A percentile compares a stretch with the other conserved stretches of the same genome.
Conservation (phyloP, 805 yeast genomes). For the Barnettozyma sucrosica region DNA sequence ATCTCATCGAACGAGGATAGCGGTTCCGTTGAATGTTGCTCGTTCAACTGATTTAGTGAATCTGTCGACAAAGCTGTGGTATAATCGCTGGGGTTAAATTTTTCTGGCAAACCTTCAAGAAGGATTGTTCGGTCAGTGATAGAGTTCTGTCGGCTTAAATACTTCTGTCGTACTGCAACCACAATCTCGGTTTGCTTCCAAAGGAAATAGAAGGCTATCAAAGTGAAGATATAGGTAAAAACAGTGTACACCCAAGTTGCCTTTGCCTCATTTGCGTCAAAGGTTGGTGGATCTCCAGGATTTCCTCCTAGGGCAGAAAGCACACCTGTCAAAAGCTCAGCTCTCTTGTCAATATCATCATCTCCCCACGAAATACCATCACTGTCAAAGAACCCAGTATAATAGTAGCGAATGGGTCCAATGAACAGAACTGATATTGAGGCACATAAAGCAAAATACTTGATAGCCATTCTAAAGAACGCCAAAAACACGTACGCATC, state of each 20-base stretch:
- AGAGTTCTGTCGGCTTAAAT: slow-evolving; percentile 81
- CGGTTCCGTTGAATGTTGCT: not conserved
- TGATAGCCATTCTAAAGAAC: slow-evolving; percentile 85
- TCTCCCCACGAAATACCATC: slow-evolving; percentile 36
- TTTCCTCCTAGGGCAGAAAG: slow-evolving; percentile 15
- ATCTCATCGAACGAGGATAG: slow-evolving; percentile 40
- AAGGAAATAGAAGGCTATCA: slow-evolving; percentile 53
- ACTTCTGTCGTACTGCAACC: slow-evolving; percentile 70
- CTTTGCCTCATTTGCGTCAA: slow-evolving; percentile 43
- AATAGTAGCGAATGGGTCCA: slow-evolving; percentile 80
- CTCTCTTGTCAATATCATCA: not conserved
- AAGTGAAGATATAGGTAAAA: slow-evolving; percentile 83
- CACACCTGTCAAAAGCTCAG: slow-evolving; percentile 13
- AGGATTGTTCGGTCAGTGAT: slow-evolving; percentile 88
- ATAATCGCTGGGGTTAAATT: slow-evolving; percentile 43
- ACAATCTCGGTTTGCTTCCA: slow-evolving; percentile 69
- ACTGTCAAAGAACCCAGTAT: slow-evolving; percentile 74
- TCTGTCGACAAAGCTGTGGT: slow-evolving; percentile 11
- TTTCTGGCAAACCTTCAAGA: slow-evolving; percentile 81
- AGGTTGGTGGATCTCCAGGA: slow-evolving; percentile 37
- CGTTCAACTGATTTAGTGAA: slow-evolving; percentile 1
- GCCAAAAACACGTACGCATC: slow-evolving; percentile 91
- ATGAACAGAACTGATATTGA: slow-evolving; percentile 69
- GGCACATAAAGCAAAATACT: slow-evolving; percentile 57
- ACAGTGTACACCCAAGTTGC: slow-evolving; percentile 76